These are phyloP conservation scores for Brachypodium distachyon DNA, from an alignment of 202 grass and related monocot genomes.

Conservation along the genomic window DNA sequence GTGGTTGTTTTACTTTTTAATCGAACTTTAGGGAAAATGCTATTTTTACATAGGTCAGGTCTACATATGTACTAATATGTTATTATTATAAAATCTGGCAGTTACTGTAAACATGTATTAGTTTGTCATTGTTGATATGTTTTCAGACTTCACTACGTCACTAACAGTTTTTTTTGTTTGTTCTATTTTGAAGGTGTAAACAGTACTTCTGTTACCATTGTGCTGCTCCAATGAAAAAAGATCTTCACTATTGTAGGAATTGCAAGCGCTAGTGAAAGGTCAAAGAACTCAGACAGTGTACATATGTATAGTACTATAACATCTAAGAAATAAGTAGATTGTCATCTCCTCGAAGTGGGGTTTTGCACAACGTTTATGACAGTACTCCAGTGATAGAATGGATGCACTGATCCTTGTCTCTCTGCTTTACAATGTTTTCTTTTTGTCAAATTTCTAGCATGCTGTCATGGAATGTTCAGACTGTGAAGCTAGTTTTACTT, in stretches of 20 bases:
- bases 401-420: background rate
- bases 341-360: background rate
- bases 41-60: background rate
- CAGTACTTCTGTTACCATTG: slow-evolving; percentile 79
- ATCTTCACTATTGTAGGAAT: slow-evolving; percentile 37
- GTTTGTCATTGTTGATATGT: background rate
- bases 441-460: background rate
- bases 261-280: slow-evolving; percentile 28
- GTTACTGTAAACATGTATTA: background rate
- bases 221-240: slow-evolving; percentile 44
- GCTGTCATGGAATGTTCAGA: background rate
- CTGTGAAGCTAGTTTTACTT: background rate
- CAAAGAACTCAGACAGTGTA: background rate
- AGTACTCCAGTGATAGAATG: background rate
- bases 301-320: background rate
- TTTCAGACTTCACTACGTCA: background rate
- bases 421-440: background rate
- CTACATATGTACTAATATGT: background rate
- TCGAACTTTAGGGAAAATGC: background rate
- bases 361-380: background rate
- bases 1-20: background rate
- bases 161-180: slow-evolving; percentile 2
- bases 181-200: slow-evolving; percentile 57
- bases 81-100: background rate
- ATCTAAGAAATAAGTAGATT: background rate